These are phyloP conservation scores for Lathyrus sativus DNA, from an alignment of 306 rosid species.

Conservation along the genomic window DNA sequence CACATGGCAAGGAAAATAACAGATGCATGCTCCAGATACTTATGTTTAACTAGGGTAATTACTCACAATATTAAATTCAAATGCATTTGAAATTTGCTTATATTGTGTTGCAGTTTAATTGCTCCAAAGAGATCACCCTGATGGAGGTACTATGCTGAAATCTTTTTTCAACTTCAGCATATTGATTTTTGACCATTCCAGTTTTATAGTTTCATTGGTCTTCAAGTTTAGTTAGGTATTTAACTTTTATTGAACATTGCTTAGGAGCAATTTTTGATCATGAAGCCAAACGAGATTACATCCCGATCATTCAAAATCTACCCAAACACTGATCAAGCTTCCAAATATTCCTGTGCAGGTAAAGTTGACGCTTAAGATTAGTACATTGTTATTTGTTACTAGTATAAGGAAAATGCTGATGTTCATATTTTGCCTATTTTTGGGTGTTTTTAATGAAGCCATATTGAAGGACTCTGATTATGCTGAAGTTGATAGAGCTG, in stretches of 20 bases:
- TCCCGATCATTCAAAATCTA: constrained; percentile 73
- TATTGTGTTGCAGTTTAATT: constrained; percentile 76
- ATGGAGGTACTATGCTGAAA: constrained; percentile 75
- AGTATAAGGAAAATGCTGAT: constrained; percentile 22
- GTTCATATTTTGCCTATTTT: constrained; percentile 11
- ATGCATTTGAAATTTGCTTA: constrained; percentile 30
- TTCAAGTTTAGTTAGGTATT: constrained; percentile 18
- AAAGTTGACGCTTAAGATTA: constrained; percentile 38
- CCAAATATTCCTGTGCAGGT: constrained; percentile 84
- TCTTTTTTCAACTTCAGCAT: constrained; percentile 4
- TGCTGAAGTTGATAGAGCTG: constrained; percentile 87
- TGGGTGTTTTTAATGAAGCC: constrained; percentile 53
- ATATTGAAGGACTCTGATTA: constrained; percentile 89
- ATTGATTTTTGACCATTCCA: constrained; percentile 23
- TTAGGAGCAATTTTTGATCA: constrained; percentile 85
- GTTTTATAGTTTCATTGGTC: constrained; percentile 5
- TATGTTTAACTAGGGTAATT: constrained; percentile 7
- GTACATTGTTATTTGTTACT: neutral
- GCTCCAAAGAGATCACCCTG: constrained; percentile 80
- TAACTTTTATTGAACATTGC: constrained; percentile 27
- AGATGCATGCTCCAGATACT: constrained; percentile 20
- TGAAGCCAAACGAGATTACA: constrained; percentile 77
- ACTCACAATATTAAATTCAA: constrained; percentile 8
- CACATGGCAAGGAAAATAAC: constrained; percentile 13
- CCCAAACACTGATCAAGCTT: constrained; percentile 83